phyloP scores from a whole-genome alignment of 2,329 filamentous ascomycete species.

The Rutstroemia sp. region DNA sequence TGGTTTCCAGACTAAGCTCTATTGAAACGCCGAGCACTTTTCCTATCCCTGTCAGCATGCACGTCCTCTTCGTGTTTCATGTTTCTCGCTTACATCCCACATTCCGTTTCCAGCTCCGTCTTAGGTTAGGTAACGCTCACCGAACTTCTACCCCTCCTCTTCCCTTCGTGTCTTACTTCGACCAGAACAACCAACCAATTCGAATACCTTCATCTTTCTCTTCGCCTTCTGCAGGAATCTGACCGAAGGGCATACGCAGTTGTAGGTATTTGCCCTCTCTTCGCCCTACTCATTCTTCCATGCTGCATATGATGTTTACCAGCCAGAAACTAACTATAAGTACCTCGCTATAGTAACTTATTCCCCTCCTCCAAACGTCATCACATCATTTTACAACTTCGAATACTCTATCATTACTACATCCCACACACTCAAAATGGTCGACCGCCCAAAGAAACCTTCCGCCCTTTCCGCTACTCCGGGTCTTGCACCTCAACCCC shows the following conservation, averaged over 20 bases:
- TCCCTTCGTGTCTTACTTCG: background rate
- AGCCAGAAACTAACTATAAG: too few species aligned
- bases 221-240: too few species aligned
- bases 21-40: background rate
- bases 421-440: conserved; percentile 35
- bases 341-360: background rate
- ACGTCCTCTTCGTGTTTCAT: conserved; percentile 3
- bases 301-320: too few species aligned
- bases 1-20: background rate
- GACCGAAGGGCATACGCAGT: too few species aligned
- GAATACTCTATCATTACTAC: background rate
- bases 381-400: background rate
- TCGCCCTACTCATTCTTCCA: too few species aligned
- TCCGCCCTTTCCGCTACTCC: conserved; percentile 68
- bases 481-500: conserved; percentile 64
- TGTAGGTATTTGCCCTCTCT: too few species aligned
- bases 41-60: background rate
- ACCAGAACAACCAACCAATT: too few species aligned
- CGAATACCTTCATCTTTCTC: too few species aligned
- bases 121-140: background rate
- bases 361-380: conserved; percentile 1
- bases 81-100: conserved; percentile 11
- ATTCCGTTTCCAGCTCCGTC: background rate
- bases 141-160: background rate
- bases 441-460: conserved; percentile 82